These are phyloP conservation scores for Bertia moriformis DNA, from an alignment of 2,329 filamentous ascomycete species.

Conservation along the genomic window DNA sequence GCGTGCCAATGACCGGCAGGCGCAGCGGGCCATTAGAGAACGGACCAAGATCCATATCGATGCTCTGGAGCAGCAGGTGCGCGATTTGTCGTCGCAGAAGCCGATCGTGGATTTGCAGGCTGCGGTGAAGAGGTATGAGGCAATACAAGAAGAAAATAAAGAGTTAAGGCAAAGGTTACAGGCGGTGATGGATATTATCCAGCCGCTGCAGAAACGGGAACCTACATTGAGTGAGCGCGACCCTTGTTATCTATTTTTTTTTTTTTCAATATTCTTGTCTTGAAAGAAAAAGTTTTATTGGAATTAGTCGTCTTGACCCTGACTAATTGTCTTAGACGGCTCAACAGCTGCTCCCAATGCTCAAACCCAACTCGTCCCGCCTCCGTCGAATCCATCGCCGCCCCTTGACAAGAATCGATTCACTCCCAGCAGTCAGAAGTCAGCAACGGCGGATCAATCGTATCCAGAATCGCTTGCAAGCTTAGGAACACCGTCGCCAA, in stretches of 20 bases:
- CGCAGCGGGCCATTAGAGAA: slow-evolving; percentile 49
- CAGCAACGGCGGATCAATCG: too few relatives aligned
- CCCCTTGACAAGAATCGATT: too few relatives aligned
- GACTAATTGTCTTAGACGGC: too few relatives aligned
- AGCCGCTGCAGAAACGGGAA: background rate
- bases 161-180: slow-evolving; percentile 38
- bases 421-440: too few relatives aligned
- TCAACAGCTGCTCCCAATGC: too few relatives aligned
- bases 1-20: slow-evolving; percentile 51
- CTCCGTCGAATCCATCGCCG: too few relatives aligned
- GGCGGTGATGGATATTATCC: slow-evolving; percentile 23
- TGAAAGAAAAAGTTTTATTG: too few relatives aligned
- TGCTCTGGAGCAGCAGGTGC: slow-evolving; percentile 36
- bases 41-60: slow-evolving; percentile 49
- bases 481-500: background rate
- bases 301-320: too few relatives aligned
- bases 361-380: too few relatives aligned
- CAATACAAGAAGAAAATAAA: slow-evolving; percentile 40
- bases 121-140: slow-evolving; percentile 39
- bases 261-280: too few relatives aligned
- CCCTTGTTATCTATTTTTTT: background rate
- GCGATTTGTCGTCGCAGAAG: slow-evolving; percentile 45
- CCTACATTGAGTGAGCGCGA: background rate
- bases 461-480: background rate
- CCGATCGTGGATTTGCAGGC: slow-evolving; percentile 47